Conservation (phyloP, 257 asterid species). For the Solanum sejunctum region DNA sequence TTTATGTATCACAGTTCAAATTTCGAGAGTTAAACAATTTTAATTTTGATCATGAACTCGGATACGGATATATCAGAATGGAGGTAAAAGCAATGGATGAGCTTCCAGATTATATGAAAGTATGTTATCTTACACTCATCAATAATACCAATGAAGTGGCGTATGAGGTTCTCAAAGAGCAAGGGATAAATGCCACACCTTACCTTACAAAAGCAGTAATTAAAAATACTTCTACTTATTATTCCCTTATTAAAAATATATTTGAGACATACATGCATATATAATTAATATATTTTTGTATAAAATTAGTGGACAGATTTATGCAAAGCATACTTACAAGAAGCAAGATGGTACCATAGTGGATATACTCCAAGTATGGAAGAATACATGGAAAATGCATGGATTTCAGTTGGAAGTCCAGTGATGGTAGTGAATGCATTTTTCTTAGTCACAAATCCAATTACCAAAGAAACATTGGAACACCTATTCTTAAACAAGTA, state of each 20-base stretch:
- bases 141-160: background rate
- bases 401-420: constrained; percentile 12
- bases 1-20: too few relatives aligned
- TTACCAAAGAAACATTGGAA: constrained; percentile 4
- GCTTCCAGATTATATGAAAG: constrained; percentile 1
- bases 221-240: background rate
- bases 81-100: background rate
- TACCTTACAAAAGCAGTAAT: background rate
- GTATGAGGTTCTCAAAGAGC: background rate
- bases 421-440: background rate
- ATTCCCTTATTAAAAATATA: background rate
- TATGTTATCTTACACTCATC: background rate
- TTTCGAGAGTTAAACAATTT: background rate
- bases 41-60: too few relatives aligned
- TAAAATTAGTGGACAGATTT: background rate
- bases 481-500: background rate
- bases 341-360: constrained; percentile 19
- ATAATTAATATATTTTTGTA: background rate
- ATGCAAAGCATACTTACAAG: constrained; percentile 10
- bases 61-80: background rate
- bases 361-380: constrained; percentile 12
- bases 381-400: constrained; percentile 15
- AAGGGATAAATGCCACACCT: background rate
- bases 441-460: constrained; percentile 8
- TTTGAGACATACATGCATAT: background rate